These are phyloP conservation scores for Zymoseptoria pseudotritici DNA, from an alignment of 2,329 filamentous ascomycete genomes.

Conservation along the genomic window DNA sequence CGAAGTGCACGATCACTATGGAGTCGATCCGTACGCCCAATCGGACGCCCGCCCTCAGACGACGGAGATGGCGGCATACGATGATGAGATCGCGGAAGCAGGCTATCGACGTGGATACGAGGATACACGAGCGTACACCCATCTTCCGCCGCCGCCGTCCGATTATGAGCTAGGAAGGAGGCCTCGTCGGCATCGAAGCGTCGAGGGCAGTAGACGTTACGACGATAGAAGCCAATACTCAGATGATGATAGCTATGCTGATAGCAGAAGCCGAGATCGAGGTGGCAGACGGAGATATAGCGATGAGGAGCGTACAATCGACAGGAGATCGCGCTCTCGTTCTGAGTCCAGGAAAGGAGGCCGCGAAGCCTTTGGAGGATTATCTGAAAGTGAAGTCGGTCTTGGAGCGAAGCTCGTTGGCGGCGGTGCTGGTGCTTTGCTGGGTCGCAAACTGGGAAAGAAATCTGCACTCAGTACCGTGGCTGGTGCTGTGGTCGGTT, in stretches of 20 bases:
- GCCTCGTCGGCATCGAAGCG: slow-evolving; percentile 1
- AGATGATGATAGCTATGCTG: slow-evolving; percentile 5
- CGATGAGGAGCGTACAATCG: slow-evolving; percentile 11
- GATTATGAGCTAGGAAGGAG: slow-evolving; percentile 5
- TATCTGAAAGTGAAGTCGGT: slow-evolving; percentile 21
- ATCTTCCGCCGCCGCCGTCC: slow-evolving; percentile 3
- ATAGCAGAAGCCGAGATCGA: slow-evolving; percentile 6
- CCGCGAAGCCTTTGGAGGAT: slow-evolving; percentile 18
- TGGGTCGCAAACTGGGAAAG: slow-evolving; percentile 20
- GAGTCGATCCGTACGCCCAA: slow-evolving; percentile 8
- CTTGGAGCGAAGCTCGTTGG: slow-evolving; percentile 23
- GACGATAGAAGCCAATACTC: slow-evolving; percentile 4
- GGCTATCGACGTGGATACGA: slow-evolving; percentile 12
- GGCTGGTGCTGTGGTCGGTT: slow-evolving; percentile 22
- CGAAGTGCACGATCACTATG: neutral
- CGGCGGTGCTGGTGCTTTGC: slow-evolving; percentile 21
- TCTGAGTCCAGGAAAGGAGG: slow-evolving; percentile 16
- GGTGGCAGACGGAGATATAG: slow-evolving; percentile 8
- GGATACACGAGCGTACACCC: slow-evolving; percentile 4
- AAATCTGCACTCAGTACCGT: slow-evolving; percentile 18
- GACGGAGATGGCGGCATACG: slow-evolving; percentile 17
- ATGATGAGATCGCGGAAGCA: slow-evolving; percentile 25
- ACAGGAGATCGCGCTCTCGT: slow-evolving; percentile 13
- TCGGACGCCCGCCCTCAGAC: slow-evolving; percentile 10
- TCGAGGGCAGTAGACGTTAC: slow-evolving; percentile 3